These are phyloP conservation scores for Neocucurbitaria cava DNA, from an alignment of 2,329 filamentous ascomycete genomes.

Conservation along the genomic window DNA sequence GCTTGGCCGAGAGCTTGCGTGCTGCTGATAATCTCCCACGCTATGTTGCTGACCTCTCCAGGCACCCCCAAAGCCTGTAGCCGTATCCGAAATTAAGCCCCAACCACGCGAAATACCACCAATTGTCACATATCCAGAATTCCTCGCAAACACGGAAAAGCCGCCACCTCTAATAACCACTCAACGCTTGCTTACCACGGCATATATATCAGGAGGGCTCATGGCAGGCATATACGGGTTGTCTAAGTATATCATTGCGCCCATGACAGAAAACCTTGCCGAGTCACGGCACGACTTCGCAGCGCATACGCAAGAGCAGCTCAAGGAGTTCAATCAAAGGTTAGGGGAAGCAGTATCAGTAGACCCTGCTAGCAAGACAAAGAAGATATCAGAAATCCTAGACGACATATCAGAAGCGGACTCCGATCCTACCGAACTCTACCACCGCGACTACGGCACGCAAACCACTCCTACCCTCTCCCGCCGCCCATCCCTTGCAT, in stretches of 20 bases:
- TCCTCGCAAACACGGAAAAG: slow-evolving; percentile 64
- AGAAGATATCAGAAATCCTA: slow-evolving; percentile 34
- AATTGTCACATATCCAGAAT: slow-evolving; percentile 72
- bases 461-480: slow-evolving; percentile 70
- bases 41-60: slow-evolving; percentile 17
- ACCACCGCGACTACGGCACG: slow-evolving; percentile 80
- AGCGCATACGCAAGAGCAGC: slow-evolving; percentile 57
- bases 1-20: not conserved
- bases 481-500: slow-evolving; percentile 42
- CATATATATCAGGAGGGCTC: slow-evolving; percentile 63
- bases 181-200: slow-evolving; percentile 61
- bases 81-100: slow-evolving; percentile 20
- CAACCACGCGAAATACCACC: slow-evolving; percentile 59
- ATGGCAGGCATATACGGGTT: slow-evolving; percentile 71
- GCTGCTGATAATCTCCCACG: not conserved
- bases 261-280: slow-evolving; percentile 62
- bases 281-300: slow-evolving; percentile 65
- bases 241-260: slow-evolving; percentile 71
- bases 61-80: slow-evolving; percentile 23
- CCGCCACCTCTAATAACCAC: slow-evolving; percentile 67
- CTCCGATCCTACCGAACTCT: slow-evolving; percentile 76
- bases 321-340: slow-evolving; percentile 63
- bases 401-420: slow-evolving; percentile 57
- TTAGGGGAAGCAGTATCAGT: slow-evolving; percentile 68
- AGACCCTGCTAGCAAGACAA: slow-evolving; percentile 56